These are phyloP conservation scores for Metschnikowia similis DNA, from an alignment of 805 yeast species.

Conservation along the genomic window DNA sequence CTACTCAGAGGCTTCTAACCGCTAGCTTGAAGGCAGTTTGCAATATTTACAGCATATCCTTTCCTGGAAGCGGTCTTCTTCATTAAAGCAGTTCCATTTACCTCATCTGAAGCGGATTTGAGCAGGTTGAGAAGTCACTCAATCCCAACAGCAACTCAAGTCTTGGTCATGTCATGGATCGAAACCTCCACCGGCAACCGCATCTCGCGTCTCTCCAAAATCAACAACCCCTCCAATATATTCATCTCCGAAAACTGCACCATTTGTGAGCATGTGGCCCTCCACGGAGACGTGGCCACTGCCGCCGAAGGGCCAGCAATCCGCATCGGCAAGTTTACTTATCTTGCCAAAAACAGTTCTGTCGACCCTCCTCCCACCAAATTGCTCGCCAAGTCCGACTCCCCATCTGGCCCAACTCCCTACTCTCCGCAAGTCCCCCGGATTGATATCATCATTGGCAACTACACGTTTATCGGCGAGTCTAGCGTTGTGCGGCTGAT, in stretches of 20 bases:
- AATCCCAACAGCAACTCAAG: no score
- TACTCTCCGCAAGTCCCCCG: slow-evolving; percentile 7
- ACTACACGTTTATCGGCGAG: slow-evolving; percentile 42
- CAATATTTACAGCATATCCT: no score
- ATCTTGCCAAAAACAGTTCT: slow-evolving; percentile 25
- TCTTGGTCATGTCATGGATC: slow-evolving; percentile 29
- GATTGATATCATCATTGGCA: slow-evolving; percentile 34
- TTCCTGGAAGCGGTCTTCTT: no score
- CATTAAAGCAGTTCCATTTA: no score
- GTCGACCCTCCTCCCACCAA: slow-evolving; percentile 26
- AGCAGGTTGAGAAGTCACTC: no score
- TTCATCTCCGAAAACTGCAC: slow-evolving; percentile 46
- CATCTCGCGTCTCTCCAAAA: slow-evolving; percentile 41
- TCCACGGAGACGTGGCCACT: slow-evolving; percentile 30
- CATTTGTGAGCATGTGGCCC: slow-evolving; percentile 30
- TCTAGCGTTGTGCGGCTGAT: slow-evolving; percentile 30
- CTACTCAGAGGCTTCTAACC: no score
- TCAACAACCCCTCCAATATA: slow-evolving; percentile 41
- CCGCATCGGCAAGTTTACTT: slow-evolving; percentile 46
- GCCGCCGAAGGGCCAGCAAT: slow-evolving; percentile 24
- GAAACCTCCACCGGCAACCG: slow-evolving; percentile 52
- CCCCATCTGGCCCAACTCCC: background rate
- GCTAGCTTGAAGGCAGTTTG: no score
- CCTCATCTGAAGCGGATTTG: no score
- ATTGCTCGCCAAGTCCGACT: background rate